Percentiles rank a stretch among this genome's conserved stretches.
These are phyloP conservation scores for Acanthamoeba castellanii DNA, from an alignment of 208 protist genomes.

Conservation along the genomic window DNA sequence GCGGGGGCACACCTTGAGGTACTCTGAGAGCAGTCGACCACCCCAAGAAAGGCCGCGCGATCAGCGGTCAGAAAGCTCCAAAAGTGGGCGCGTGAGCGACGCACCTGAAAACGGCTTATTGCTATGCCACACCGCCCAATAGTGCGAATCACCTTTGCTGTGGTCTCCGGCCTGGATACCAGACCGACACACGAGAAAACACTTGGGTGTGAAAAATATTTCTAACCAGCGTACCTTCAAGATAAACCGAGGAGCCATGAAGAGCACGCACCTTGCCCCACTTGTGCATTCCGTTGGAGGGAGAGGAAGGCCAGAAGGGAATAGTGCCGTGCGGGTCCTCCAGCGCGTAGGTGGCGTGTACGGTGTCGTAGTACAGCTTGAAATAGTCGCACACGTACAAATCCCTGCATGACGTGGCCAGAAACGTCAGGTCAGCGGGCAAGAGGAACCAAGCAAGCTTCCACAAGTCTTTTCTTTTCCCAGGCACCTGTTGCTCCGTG, in stretches of 20 bases:
- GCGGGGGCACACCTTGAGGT: slow-evolving; percentile 78
- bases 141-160: slow-evolving; percentile 79
- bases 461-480: not conserved
- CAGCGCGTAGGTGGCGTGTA: slow-evolving; percentile 43
- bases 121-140: slow-evolving; percentile 83
- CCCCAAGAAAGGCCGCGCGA: not conserved
- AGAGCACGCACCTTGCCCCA: slow-evolving; percentile 31
- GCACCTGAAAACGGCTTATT: slow-evolving; percentile 70
- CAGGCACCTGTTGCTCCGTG: not conserved
- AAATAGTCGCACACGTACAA: slow-evolving; percentile 85
- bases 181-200: not conserved
- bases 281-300: slow-evolving; percentile 82
- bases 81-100: no score
- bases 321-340: slow-evolving; percentile 69
- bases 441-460: no score
- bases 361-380: slow-evolving; percentile 82
- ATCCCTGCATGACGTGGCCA: not conserved
- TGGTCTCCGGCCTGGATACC: slow-evolving; percentile 62
- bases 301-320: slow-evolving; percentile 80
- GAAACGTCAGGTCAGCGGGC: not conserved
- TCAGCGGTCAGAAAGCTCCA: no score
- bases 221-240: not conserved
- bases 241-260: no score
- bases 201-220: no score
- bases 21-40: not conserved